Evolutionary conservation across 495 filamentous ascomycete species (phyloP).

Genomic region (Penicillium pulvis): DNA sequence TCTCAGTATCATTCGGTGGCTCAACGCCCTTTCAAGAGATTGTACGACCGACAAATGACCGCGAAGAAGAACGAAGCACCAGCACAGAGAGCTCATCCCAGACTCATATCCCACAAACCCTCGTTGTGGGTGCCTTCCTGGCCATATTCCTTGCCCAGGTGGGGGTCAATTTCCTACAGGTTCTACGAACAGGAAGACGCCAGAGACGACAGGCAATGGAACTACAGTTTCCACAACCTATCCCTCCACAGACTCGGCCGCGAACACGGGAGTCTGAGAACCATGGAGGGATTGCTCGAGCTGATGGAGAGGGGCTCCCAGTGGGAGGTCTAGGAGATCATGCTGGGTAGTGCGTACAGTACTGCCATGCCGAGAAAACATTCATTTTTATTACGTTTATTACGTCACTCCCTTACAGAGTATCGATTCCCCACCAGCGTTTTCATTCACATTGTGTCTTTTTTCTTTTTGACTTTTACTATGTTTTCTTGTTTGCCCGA

Average conservation of each 20-base stretch:
- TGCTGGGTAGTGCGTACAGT: not conserved
- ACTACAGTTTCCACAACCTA: slow-evolving; percentile 28
- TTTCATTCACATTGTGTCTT: not conserved
- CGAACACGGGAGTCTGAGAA: slow-evolving; percentile 6
- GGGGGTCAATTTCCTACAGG: slow-evolving; percentile 36
- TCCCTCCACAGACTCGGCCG: slow-evolving; percentile 18
- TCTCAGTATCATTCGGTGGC: slow-evolving; percentile 45
- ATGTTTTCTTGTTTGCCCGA: not conserved
- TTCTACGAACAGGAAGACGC: slow-evolving; percentile 31
- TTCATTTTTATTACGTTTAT: not conserved
- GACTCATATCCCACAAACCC: slow-evolving; percentile 37
- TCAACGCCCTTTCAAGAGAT: slow-evolving; percentile 13
- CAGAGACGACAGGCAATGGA: slow-evolving; percentile 25
- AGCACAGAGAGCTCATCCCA: slow-evolving; percentile 14
- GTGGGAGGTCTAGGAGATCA: not conserved
- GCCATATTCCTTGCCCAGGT: slow-evolving; percentile 39
- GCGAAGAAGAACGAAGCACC: slow-evolving; percentile 1
- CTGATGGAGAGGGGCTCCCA: slow-evolving; percentile 23
- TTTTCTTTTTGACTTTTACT: too few relatives aligned
- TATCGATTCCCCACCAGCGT: not conserved
- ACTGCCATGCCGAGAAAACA: not conserved
- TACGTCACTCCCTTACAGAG: not conserved
- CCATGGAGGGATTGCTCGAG: slow-evolving; percentile 10
- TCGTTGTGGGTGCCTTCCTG: slow-evolving; percentile 40
- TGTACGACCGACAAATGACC: slow-evolving; percentile 10